Evolutionary conservation across 2,329 filamentous ascomycete species (phyloP), one percentile per base, ranked within the genome.

Genomic region (Monascus ruber): DNA sequence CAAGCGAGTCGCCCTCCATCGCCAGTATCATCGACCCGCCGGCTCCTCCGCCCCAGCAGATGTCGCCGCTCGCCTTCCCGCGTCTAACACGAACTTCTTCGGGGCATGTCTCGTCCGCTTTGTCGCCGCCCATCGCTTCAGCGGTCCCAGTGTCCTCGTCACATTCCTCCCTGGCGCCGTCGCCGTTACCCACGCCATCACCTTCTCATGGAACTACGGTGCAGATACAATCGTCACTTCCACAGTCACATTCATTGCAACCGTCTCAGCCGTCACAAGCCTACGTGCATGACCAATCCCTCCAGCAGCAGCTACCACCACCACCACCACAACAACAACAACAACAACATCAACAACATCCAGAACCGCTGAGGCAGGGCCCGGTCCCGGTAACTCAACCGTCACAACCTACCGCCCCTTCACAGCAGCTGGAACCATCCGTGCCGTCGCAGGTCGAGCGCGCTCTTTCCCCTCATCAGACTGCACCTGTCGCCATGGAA

Each of bases 1-100:
- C 85, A n/a, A 89, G 84, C 56, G 83, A 83, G 31, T 95, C 89
- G 4, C 88, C 89, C 1, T 89, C 89, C 2, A 94, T 95, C 49
- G 82, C 86, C 5, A 94, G 85, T 62, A 73, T 95, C 41, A 85
- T 95, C 37, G 86, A 94, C 49, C 83, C 81, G 28, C 74, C 74
- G 2, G 60, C 52, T 32, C 51, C 36, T 39, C 55, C 60, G 50
- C 44, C 50, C 59, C 27, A 55, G 58, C 54, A 56, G 34, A 44
- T 37, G 35, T 39, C 53, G 4, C 57, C 58, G 29, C 45, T 50
- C 2, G 37, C 54, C n/a, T 58, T 59, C 40, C 46, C 53, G 26
- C 41, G 45, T 10, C 51, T 52, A 3, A 45, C 50, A 6, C 56
- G 56, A 38, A 44, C 51, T 5, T 54, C 57, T 5, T 55, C 57